phyloP scores from a whole-genome alignment of 139 green algal genomes.

The Edaphochlamys debaryana region DNA sequence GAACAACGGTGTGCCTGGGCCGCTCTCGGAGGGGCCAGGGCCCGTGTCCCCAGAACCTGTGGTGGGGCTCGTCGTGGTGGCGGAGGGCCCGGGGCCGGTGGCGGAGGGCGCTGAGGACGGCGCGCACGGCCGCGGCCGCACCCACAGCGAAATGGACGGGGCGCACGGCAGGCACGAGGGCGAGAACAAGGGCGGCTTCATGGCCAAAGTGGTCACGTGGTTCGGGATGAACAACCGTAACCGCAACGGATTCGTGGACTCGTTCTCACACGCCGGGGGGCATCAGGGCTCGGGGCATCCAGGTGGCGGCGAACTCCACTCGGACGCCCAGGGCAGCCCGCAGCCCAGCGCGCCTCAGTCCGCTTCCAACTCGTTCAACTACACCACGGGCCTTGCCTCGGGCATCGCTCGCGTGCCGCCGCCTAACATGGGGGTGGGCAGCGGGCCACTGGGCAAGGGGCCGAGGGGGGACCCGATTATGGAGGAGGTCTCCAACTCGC shows the following conservation, averaged over 20 bases:
- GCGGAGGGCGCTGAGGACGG: conserved; percentile 19
- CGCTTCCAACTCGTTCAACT: conserved; percentile 43
- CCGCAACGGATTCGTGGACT: conserved; percentile 18
- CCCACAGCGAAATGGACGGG: not conserved
- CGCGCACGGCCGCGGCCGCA: not conserved
- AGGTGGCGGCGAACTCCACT: not conserved
- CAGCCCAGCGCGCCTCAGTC: conserved; percentile 7
- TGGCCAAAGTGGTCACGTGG: conserved; percentile 20
- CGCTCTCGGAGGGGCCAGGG: not conserved
- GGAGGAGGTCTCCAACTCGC: conserved; percentile 54
- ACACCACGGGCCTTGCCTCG: conserved; percentile 21
- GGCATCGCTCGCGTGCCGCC: conserved; percentile 14
- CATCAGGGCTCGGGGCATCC: not conserved
- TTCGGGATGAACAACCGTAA: conserved; percentile 14
- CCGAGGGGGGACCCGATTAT: conserved; percentile 48
- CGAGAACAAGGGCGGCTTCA: conserved; percentile 37
- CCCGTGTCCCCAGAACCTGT: not conserved
- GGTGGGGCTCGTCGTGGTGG: not conserved
- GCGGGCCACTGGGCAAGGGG: not conserved
- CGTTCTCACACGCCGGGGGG: not conserved
- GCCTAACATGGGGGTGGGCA: conserved; percentile 11
- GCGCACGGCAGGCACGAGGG: not conserved
- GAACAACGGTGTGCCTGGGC: too few relatives aligned
- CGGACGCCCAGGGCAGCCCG: conserved; percentile 17
- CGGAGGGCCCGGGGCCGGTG: not conserved